Evolutionary conservation across 2,329 filamentous ascomycete genomes (phyloP).

Genomic region (Ambrosiella xylebori): DNA sequence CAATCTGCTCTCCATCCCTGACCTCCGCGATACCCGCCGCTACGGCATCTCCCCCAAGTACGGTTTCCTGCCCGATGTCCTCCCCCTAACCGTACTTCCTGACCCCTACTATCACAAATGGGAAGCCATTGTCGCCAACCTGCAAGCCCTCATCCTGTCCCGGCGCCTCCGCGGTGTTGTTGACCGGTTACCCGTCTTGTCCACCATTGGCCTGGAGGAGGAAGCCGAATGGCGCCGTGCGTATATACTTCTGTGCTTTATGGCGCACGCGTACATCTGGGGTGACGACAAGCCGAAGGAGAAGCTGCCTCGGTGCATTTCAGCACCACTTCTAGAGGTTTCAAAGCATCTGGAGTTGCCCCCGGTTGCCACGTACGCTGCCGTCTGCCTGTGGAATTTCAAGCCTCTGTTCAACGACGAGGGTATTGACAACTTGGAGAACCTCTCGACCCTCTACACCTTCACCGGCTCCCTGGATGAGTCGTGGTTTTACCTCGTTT

Average conservation of each 20-base stretch:
- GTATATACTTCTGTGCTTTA: constrained; percentile 78
- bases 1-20: constrained; percentile 43
- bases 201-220: constrained; percentile 62
- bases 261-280: constrained; percentile 94
- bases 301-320: constrained; percentile 61
- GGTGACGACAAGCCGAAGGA: constrained; percentile 71
- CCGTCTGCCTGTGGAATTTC: constrained; percentile 90
- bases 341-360: constrained; percentile 69
- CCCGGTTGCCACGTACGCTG: constrained; percentile 86
- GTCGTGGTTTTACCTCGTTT: constrained; percentile 96
- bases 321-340: constrained; percentile 63
- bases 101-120: constrained; percentile 90
- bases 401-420: constrained; percentile 78
- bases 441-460: constrained; percentile 72
- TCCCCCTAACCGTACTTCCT: constrained; percentile 64
- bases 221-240: constrained; percentile 87
- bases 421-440: constrained; percentile 65
- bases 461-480: constrained; percentile 92
- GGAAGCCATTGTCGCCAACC: constrained; percentile 72
- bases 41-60: constrained; percentile 64
- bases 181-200: constrained; percentile 66
- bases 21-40: constrained; percentile 36
- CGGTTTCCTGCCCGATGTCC: constrained; percentile 73
- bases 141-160: constrained; percentile 74
- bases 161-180: constrained; percentile 66